phyloP scores from a whole-genome alignment of 2,329 filamentous ascomycete species.

The Cercospora janseana region DNA sequence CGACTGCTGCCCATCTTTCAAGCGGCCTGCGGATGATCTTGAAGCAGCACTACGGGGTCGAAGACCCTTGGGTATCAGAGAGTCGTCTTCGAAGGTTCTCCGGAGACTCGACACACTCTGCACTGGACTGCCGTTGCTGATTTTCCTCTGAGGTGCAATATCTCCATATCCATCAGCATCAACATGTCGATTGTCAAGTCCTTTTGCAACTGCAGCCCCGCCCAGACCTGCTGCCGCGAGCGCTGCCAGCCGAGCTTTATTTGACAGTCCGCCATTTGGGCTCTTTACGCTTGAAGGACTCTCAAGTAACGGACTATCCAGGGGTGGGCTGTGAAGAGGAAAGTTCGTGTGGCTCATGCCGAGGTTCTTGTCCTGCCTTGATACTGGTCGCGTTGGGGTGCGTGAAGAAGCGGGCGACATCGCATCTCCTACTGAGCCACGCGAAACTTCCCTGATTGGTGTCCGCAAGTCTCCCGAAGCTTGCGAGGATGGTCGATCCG shows the following conservation, averaged over 20 bases:
- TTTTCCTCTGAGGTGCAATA: conserved; percentile 22
- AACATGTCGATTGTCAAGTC: conserved; percentile 55
- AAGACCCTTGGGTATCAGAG: conserved; percentile 36
- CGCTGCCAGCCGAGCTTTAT: conserved; percentile 39
- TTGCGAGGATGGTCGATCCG: conserved; percentile 68
- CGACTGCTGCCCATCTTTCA: conserved; percentile 52
- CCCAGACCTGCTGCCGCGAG: conserved; percentile 43
- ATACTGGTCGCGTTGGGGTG: conserved; percentile 61
- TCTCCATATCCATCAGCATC: conserved; percentile 37
- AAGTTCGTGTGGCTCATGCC: conserved; percentile 60
- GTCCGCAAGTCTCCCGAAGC: conserved; percentile 59
- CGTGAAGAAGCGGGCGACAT: conserved; percentile 59
- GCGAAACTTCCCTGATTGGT: conserved; percentile 60
- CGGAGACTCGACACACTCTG: conserved; percentile 77
- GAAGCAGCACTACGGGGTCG: conserved; percentile 36
- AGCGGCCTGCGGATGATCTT: conserved; percentile 62
- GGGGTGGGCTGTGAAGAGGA: conserved; percentile 23
- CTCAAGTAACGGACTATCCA: conserved; percentile 43
- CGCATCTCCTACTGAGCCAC: conserved; percentile 54
- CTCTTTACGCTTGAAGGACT: conserved; percentile 25
- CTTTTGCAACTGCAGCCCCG: conserved; percentile 58
- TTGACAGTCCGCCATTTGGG: conserved; percentile 40
- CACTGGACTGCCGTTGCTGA: conserved; percentile 64
- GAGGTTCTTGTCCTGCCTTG: conserved; percentile 53
- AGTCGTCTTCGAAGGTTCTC: conserved; percentile 57